Percentiles rank a stretch among this genome's conserved stretches.
These are phyloP conservation scores for Edhazardia aedis DNA, from an alignment of 371 early-diverging fungal species.

Conservation along the genomic window DNA sequence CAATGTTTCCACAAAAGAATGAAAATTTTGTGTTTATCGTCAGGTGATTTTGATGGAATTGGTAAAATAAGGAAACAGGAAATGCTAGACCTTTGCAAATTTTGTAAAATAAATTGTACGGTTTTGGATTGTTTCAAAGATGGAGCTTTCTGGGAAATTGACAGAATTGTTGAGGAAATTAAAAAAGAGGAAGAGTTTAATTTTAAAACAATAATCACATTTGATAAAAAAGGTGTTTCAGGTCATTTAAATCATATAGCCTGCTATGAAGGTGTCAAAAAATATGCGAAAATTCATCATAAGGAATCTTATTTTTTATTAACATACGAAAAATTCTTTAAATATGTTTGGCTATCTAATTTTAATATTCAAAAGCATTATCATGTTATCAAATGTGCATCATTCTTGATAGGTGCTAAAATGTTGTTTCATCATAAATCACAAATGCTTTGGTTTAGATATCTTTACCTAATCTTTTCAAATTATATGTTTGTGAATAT, in stretches of 20 bases:
- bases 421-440: slow-evolving; percentile 65
- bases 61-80: slow-evolving; percentile 17
- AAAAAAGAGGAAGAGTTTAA: too few species aligned
- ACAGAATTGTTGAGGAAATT: slow-evolving; percentile 2
- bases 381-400: slow-evolving; percentile 22
- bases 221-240: slow-evolving; percentile 69
- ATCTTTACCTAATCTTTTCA: slow-evolving; percentile 67
- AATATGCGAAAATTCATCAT: slow-evolving; percentile 17
- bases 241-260: slow-evolving; percentile 75
- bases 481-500: slow-evolving; percentile 69
- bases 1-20: slow-evolving; percentile 45
- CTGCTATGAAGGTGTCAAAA: slow-evolving; percentile 54
- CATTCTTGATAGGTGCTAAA: slow-evolving; percentile 34
- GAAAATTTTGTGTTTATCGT: slow-evolving; percentile 57
- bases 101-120: slow-evolving; percentile 16
- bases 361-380: neutral
- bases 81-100: slow-evolving; percentile 9
- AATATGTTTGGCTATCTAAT: neutral
- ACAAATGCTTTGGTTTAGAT: slow-evolving; percentile 81
- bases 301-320: slow-evolving; percentile 47
- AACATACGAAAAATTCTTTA: slow-evolving; percentile 48
- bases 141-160: neutral
- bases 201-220: slow-evolving; percentile 55
- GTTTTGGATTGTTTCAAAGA: neutral
- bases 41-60: slow-evolving; percentile 52